These are phyloP conservation scores for Cymbopogon citratus DNA, from an alignment of 176 grass and related monocot species.

Conservation along the genomic window DNA sequence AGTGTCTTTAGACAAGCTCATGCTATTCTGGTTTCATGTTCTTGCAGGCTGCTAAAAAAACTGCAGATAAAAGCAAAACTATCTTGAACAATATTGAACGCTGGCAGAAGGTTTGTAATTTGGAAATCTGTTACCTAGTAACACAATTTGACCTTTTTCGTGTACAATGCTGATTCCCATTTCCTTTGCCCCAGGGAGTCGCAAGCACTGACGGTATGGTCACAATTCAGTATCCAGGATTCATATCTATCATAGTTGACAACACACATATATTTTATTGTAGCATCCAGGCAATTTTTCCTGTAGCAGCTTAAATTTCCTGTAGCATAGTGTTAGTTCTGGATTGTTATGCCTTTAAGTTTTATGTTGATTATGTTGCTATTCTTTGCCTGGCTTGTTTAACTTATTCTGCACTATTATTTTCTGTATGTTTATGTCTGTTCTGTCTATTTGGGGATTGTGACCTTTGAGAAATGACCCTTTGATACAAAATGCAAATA, in stretches of 20 bases:
- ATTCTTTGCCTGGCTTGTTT: slow-evolving; percentile 10
- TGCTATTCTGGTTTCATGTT: slow-evolving; percentile 4
- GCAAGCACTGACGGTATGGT: slow-evolving; percentile 90
- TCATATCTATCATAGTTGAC: not conserved
- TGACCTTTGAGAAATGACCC: not conserved
- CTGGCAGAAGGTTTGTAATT: slow-evolving; percentile 91
- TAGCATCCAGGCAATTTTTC: not conserved
- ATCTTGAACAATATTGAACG: slow-evolving; percentile 90
- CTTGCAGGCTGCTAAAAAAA: slow-evolving; percentile 89
- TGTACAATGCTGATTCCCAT: slow-evolving; percentile 20
- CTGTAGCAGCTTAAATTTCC: not conserved
- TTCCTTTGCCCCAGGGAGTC: slow-evolving; percentile 75
- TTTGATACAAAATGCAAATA: slow-evolving; percentile 12
- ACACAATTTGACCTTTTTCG: not conserved
- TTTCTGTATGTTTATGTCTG: not conserved
- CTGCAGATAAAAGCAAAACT: slow-evolving; percentile 63
- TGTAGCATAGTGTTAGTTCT: slow-evolving; percentile 7
- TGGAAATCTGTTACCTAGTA: slow-evolving; percentile 19
- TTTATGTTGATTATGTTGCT: slow-evolving; percentile 1
- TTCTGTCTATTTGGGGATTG: not conserved
- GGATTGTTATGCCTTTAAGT: not conserved
- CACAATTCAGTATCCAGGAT: slow-evolving; percentile 6
- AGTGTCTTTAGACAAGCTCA: slow-evolving; percentile 1
- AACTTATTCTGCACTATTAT: not conserved
- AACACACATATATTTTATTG: slow-evolving; percentile 1